Conservation (phyloP, 805 yeast species). For the Yarrowia sp. region DNA sequence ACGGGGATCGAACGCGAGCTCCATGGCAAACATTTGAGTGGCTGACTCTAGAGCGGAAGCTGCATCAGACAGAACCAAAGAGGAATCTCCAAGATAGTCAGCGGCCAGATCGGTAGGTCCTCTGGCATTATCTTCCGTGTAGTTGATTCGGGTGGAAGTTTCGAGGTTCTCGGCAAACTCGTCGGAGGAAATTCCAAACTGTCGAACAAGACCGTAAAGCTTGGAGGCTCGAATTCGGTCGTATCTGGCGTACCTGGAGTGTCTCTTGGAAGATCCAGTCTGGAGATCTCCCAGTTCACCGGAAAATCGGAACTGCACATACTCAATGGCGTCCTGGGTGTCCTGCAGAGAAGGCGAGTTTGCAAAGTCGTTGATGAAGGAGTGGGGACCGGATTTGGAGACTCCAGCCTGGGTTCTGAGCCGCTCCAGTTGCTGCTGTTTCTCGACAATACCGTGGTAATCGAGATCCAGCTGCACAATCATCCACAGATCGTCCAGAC, state of each 20-base stretch:
- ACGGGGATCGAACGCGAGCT: constrained; percentile 79
- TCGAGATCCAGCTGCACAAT: constrained; percentile 86
- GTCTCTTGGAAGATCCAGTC: constrained; percentile 48
- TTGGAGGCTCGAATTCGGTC: constrained; percentile 65
- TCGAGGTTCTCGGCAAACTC: constrained; percentile 83
- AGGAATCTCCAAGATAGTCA: constrained; percentile 44
- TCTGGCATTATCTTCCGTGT: constrained; percentile 69
- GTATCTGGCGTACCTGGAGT: constrained; percentile 51
- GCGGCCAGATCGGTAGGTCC: constrained; percentile 68
- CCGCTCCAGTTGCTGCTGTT: constrained; percentile 53
- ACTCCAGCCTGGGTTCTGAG: constrained; percentile 36
- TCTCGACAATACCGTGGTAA: constrained; percentile 77
- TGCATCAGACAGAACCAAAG: constrained; percentile 39
- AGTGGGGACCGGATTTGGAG: constrained; percentile 55
- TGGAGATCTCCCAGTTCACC: constrained; percentile 58
- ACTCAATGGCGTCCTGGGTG: constrained; percentile 86
- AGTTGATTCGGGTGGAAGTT: constrained; percentile 69
- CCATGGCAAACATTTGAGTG: constrained; percentile 76
- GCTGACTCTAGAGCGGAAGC: constrained; percentile 72
- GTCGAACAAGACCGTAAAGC: constrained; percentile 68
- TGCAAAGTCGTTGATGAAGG: constrained; percentile 62
- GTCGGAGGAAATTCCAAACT: constrained; percentile 78
- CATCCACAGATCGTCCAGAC: constrained; percentile 91
- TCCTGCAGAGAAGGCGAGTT: constrained; percentile 72
- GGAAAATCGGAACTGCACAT: constrained; percentile 76